Percentiles rank a stretch among this genome's conserved stretches.
These are phyloP conservation scores for Malus sieversii DNA, from an alignment of 306 rosid species.

Conservation along the genomic window DNA sequence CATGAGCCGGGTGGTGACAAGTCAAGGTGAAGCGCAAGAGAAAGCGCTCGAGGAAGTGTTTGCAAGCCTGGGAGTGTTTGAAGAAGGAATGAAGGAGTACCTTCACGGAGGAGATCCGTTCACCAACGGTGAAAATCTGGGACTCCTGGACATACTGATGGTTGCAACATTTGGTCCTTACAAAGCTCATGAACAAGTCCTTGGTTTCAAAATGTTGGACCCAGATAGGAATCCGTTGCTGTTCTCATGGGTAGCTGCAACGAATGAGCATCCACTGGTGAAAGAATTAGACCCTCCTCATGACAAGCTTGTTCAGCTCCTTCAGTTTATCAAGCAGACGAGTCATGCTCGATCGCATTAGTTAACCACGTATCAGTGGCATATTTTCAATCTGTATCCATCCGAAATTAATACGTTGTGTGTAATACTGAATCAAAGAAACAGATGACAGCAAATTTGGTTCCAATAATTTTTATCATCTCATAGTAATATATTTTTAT, in stretches of 20 bases:
- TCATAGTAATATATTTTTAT: neutral
- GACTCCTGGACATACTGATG: conserved; percentile 17
- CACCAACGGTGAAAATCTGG: conserved; percentile 5
- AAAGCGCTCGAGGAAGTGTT: conserved; percentile 7
- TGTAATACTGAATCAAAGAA: too few species aligned
- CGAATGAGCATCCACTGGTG: conserved; percentile 10
- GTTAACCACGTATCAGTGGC: neutral
- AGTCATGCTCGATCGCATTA: neutral
- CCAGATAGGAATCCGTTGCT: conserved; percentile 14
- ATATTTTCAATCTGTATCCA: too few species aligned
- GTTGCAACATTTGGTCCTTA: conserved; percentile 8
- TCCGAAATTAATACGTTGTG: too few species aligned
- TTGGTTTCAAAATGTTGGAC: conserved; percentile 20
- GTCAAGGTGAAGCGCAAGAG: conserved; percentile 21
- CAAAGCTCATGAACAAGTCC: conserved; percentile 19
- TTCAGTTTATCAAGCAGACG: neutral
- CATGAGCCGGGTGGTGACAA: neutral
- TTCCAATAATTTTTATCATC: conserved; percentile 3
- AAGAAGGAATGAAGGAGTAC: conserved; percentile 19
- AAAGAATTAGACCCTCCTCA: conserved; percentile 11
- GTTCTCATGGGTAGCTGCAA: conserved; percentile 6
- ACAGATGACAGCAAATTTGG: neutral
- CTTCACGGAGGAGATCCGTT: neutral
- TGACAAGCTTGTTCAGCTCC: conserved; percentile 12
- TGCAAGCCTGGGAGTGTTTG: conserved; percentile 9